Evolutionary conservation across 148 eudicot species (phyloP), one percentile per base, ranked within the genome.

Genomic region (Cornus florida): DNA sequence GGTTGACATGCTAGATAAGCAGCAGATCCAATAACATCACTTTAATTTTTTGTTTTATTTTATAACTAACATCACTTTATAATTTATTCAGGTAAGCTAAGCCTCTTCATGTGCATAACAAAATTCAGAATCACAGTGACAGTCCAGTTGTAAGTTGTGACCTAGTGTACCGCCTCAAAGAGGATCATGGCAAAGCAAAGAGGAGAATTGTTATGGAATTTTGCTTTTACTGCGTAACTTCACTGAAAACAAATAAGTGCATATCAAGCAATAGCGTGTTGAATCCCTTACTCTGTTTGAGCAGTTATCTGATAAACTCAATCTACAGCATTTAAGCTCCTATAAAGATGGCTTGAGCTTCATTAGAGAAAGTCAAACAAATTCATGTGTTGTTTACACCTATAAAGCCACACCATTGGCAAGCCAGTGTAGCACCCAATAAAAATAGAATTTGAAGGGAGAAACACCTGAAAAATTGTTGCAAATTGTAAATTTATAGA

Each of bases 121-220:
- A 11, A 53, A 53, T 53, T 53, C 16, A 53, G 23, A 1, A n/a
- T n/a, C 23, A 62, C 19, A 6, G 23, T 17, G 33, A 23, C 31
- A 56, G 22, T 53, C 16, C 17, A 56, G 66, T 31, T 73, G 65
- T 16, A 73, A 73, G 20, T 7, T 1, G 32, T 28, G 22, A 28
- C 12, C 65, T 7, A 14, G 41, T 28, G 65, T 14, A 62, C 24
- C 3, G 11, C 8, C 66, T 10, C 11, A 53, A 53, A 57, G 57
- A 73, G 19, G 28, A 73, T 10, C 66, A 20, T 73, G 65, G 65
- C n/a, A 74, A 74, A 59, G 32, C 24, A 74, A 74, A 19, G 5
- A 59, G 11, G 48, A 59, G 48, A 20, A 14, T 19, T 33, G 22
- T 20, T 32, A 6, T 17, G 66, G 23, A 57, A 33, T 59, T 23